Evolutionary conservation across 495 filamentous ascomycete species (phyloP).

Genomic region (Talaromyces ruber): DNA sequence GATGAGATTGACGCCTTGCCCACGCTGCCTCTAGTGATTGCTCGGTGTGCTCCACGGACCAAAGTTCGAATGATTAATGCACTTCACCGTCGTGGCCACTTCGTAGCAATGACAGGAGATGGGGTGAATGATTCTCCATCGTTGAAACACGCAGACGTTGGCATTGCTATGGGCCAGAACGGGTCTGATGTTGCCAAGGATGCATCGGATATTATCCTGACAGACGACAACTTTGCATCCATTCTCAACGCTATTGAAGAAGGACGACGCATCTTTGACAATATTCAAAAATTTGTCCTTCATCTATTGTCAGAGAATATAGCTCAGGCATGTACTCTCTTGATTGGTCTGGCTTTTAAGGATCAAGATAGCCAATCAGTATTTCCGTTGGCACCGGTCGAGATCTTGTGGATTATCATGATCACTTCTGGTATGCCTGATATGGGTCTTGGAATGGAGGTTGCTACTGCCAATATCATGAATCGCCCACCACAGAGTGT

Average conservation of each 20-base stretch:
- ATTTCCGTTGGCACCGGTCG: constrained; percentile 63
- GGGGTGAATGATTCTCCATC: constrained; percentile 84
- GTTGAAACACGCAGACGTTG: constrained; percentile 72
- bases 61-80: constrained; percentile 77
- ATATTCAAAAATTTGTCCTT: constrained; percentile 71
- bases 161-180: constrained; percentile 73
- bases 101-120: constrained; percentile 84
- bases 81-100: constrained; percentile 53
- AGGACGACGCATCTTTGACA: constrained; percentile 65
- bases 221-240: constrained; percentile 77
- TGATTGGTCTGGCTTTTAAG: constrained; percentile 67
- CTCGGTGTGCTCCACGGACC: constrained; percentile 61
- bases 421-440: constrained; percentile 64
- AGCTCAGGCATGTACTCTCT: constrained; percentile 56
- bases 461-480: constrained; percentile 59
- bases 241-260: constrained; percentile 70
- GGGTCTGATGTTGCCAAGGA: constrained; percentile 85
- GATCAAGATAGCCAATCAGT: constrained; percentile 54
- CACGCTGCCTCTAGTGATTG: constrained; percentile 58
- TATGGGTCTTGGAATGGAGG: constrained; percentile 68
- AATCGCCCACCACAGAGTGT: constrained; percentile 54
- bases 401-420: constrained; percentile 76
- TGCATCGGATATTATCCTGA: constrained; percentile 72
- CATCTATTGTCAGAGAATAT: constrained; percentile 69
- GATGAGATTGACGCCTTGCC: constrained; percentile 59